A percentile compares a stretch with the other conserved stretches of the same genome.
Conservation (phyloP, 257 asterid genomes). For the Asclepias syriaca region DNA sequence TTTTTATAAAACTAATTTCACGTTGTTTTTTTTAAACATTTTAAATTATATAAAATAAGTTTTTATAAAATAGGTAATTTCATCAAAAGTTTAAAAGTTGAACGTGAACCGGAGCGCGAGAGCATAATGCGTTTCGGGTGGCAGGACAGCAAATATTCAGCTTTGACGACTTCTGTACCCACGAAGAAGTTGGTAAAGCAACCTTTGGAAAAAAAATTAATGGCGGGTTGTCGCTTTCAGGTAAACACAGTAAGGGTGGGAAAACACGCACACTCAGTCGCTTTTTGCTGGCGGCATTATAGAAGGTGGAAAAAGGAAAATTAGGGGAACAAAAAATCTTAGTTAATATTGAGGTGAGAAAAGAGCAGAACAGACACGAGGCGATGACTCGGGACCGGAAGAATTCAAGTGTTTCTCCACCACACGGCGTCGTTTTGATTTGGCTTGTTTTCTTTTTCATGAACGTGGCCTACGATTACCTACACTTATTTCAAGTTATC, state of each 20-base stretch:
- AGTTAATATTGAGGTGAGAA: background rate
- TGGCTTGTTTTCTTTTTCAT: background rate
- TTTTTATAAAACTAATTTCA: too few relatives aligned
- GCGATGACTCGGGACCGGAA: slow-evolving; percentile 7
- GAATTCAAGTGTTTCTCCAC: background rate
- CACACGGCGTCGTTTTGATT: background rate
- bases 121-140: too few relatives aligned
- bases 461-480: background rate
- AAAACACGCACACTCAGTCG: background rate
- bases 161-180: too few relatives aligned
- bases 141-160: too few relatives aligned
- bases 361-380: background rate
- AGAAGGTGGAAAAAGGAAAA: too few relatives aligned
- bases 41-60: too few relatives aligned
- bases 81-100: too few relatives aligned
- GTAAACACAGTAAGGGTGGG: background rate
- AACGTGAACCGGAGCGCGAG: too few relatives aligned
- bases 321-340: too few relatives aligned
- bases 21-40: too few relatives aligned
- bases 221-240: background rate
- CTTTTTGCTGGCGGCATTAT: background rate
- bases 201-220: background rate
- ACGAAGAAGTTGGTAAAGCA: background rate
- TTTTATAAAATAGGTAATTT: too few relatives aligned
- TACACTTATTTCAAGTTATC: background rate